A percentile compares a stretch with the other conserved stretches of the same genome.
phyloP scores from a whole-genome alignment of 2,329 filamentous ascomycete species.

The Aureobasidium subglaciale region DNA sequence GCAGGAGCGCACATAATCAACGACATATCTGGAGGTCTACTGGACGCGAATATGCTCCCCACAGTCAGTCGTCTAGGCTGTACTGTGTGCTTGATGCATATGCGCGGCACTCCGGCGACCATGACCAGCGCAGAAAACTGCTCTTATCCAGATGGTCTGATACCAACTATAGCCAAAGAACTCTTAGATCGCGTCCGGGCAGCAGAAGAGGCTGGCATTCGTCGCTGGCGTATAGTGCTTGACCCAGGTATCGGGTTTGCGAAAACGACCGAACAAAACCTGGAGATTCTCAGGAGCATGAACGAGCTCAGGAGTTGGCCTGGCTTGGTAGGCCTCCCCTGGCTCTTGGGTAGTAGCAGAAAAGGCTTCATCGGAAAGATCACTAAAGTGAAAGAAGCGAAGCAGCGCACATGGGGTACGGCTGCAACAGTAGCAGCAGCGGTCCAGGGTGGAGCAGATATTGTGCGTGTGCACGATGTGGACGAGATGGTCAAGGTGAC shows the following conservation, averaged over 20 bases:
- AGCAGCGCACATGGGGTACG: conserved; percentile 73
- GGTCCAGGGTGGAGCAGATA: conserved; percentile 79
- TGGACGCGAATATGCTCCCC: conserved; percentile 75
- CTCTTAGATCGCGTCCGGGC: conserved; percentile 62
- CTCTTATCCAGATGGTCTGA: conserved; percentile 59
- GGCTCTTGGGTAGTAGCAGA: conserved; percentile 81
- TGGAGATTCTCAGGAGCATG: conserved; percentile 67
- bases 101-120: conserved; percentile 77
- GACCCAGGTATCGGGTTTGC: conserved; percentile 94
- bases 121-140: conserved; percentile 58
- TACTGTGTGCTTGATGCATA: conserved; percentile 84
- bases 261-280: conserved; percentile 73
- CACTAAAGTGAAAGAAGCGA: conserved; percentile 65
- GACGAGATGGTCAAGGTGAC: conserved; percentile 77
- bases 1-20: conserved; percentile 91
- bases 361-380: conserved; percentile 83
- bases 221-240: conserved; percentile 88
- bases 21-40: conserved; percentile 75
- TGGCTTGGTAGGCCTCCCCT: conserved; percentile 65
- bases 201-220: conserved; percentile 74
- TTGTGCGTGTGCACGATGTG: conserved; percentile 89
- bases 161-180: conserved; percentile 59
- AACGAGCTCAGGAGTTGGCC: conserved; percentile 58
- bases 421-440: conserved; percentile 82
- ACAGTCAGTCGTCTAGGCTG: conserved; percentile 71